phyloP scores from a whole-genome alignment of 1,284 basidiomycete genomes.

The Cutaneotrichosporon dermatis region DNA sequence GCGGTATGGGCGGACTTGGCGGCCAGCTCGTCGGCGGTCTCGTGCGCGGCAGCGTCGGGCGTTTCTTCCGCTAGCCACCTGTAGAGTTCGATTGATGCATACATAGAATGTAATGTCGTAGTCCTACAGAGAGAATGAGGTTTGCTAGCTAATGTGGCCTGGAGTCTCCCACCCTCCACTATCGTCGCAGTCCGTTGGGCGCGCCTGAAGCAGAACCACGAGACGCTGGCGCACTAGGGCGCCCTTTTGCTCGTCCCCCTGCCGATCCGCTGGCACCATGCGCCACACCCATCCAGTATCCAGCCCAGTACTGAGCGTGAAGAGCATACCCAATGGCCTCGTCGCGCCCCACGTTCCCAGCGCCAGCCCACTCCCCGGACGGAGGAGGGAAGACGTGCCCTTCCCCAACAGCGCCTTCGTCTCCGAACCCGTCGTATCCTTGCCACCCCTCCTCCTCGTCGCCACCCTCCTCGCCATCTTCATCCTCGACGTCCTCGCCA shows the following conservation, averaged over 20 bases:
- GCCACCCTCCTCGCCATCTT: neutral
- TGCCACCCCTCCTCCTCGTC: slow-evolving; percentile 3
- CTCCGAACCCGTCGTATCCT: slow-evolving; percentile 1
- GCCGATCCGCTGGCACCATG: too few species aligned
- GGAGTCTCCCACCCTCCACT: too few species aligned
- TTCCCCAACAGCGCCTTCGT: neutral
- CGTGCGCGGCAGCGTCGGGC: slow-evolving; percentile 73
- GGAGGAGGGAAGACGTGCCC: slow-evolving; percentile 19
- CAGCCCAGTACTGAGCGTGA: slow-evolving; percentile 47
- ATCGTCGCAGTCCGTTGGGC: neutral
- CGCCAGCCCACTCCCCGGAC: slow-evolving; percentile 10
- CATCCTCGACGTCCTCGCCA: neutral
- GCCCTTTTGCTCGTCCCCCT: neutral
- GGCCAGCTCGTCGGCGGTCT: slow-evolving; percentile 72
- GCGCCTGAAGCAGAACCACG: neutral
- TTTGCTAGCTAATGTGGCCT: too few species aligned
- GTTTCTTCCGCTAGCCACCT: slow-evolving; percentile 56
- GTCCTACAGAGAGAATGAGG: too few species aligned
- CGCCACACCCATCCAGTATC: slow-evolving; percentile 47
- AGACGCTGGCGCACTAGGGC: too few species aligned
- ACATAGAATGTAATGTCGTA: slow-evolving; percentile 1
- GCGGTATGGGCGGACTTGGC: slow-evolving; percentile 58
- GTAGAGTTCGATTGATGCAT: slow-evolving; percentile 7
- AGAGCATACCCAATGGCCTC: slow-evolving; percentile 41
- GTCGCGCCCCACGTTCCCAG: slow-evolving; percentile 18